These are phyloP conservation scores for Physocladia obscura DNA, from an alignment of 192 early-diverging fungal genomes.

Conservation along the genomic window DNA sequence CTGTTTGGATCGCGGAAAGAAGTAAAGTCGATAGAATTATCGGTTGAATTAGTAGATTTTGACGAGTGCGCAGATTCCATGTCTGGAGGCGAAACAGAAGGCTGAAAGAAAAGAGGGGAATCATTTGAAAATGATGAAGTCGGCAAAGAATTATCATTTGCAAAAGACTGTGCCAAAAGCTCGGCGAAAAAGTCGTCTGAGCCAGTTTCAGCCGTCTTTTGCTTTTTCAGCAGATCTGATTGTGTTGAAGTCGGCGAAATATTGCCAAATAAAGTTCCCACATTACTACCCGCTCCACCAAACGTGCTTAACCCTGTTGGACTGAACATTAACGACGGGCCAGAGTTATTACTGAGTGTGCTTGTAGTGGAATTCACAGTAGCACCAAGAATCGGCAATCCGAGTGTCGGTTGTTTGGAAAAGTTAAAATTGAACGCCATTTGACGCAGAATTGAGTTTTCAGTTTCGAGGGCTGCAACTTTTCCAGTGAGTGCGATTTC, in stretches of 20 bases:
- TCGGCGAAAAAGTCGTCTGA: background rate
- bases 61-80: too few species aligned
- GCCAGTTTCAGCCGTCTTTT: background rate
- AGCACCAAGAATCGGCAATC: background rate
- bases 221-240: background rate
- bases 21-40: too few species aligned
- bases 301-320: background rate
- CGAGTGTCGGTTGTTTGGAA: background rate
- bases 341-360: background rate
- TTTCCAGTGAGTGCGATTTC: too few species aligned
- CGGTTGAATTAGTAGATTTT: too few species aligned
- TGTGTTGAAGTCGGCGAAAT: background rate
- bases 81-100: too few species aligned
- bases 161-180: background rate
- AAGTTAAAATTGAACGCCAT: constrained; percentile 21
- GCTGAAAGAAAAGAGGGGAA: background rate
- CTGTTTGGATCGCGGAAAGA: too few species aligned
- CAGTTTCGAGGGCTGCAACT: too few species aligned
- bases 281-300: too few species aligned
- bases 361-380: background rate
- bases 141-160: background rate
- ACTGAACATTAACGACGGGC: background rate
- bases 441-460: constrained; percentile 14
- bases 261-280: background rate
- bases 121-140: background rate